Conservation (phyloP, 345 rosid genomes). For the Citrus mangshanensis region DNA sequence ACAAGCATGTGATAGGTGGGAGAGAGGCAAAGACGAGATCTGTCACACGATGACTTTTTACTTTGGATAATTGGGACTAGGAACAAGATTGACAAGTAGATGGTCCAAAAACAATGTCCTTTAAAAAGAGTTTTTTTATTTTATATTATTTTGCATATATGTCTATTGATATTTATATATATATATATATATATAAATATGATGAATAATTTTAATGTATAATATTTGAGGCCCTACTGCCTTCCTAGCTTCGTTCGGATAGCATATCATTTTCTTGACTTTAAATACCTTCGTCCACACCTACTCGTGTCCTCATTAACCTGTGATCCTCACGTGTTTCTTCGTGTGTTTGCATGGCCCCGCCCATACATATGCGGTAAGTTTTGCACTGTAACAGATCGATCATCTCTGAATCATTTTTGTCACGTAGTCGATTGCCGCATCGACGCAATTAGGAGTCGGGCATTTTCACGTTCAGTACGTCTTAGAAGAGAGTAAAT, state of each 20-base stretch:
- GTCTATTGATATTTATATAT: no score
- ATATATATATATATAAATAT: no score
- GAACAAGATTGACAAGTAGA: not conserved
- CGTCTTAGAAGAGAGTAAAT: no score
- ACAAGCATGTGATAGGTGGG: slow-evolving; percentile 26
- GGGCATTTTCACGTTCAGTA: no score
- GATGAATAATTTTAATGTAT: no score
- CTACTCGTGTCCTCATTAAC: not conserved
- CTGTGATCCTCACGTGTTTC: slow-evolving; percentile 16
- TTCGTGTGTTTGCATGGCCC: not conserved
- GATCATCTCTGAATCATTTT: no score
- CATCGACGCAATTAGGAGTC: no score
- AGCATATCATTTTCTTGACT: slow-evolving; percentile 46
- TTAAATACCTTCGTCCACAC: slow-evolving; percentile 29
- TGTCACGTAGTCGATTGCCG: no score
- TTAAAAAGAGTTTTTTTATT: not conserved
- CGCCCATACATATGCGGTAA: not conserved
- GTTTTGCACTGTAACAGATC: no score
- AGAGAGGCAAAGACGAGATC: not conserved
- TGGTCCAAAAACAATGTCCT: slow-evolving; percentile 15
- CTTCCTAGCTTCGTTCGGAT: slow-evolving; percentile 26
- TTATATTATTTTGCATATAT: no score
- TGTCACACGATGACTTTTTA: not conserved
- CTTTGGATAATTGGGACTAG: slow-evolving; percentile 2
- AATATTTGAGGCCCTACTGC: slow-evolving; percentile 16